These are phyloP conservation scores for Auricularia sp. DNA, from an alignment of 768 basidiomycete species.

Conservation along the genomic window DNA sequence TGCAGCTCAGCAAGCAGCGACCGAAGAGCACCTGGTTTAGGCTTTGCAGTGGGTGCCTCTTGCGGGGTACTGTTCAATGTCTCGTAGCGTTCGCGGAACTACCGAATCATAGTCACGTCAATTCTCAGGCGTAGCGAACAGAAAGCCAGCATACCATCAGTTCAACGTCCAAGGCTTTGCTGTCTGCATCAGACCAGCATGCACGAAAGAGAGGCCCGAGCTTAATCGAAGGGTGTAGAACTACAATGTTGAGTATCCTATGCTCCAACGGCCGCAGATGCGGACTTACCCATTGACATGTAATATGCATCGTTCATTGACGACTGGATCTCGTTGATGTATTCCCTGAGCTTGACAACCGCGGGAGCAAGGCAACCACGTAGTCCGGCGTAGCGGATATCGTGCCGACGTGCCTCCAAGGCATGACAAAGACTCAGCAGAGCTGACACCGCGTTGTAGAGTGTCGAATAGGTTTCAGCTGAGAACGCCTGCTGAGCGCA, in stretches of 20 bases:
- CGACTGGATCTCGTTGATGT: neutral
- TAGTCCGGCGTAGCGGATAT: neutral
- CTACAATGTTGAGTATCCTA: neutral
- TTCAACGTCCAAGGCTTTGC: neutral
- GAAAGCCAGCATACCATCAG: neutral
- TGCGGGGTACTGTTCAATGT: neutral
- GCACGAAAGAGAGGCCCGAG: neutral
- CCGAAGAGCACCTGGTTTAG: neutral
- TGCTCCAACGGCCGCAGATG: neutral
- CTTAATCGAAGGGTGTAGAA: neutral
- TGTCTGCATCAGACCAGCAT: neutral
- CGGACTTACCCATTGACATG: neutral
- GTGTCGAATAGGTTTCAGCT: neutral
- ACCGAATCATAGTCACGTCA: neutral
- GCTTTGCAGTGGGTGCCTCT: neutral
- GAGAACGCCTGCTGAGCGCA: conserved; percentile 1
- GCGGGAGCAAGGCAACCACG: neutral
- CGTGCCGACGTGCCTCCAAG: neutral
- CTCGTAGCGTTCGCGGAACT: neutral
- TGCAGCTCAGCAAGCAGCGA: neutral
- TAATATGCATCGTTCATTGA: neutral
- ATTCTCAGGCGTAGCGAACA: neutral
- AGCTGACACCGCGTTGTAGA: neutral
- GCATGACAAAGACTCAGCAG: neutral
- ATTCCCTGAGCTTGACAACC: neutral